Evolutionary conservation across 108 stramenopile genomes (phyloP), one percentile per base, ranked within the genome.

Genomic region (Mediolabrus comicus): DNA sequence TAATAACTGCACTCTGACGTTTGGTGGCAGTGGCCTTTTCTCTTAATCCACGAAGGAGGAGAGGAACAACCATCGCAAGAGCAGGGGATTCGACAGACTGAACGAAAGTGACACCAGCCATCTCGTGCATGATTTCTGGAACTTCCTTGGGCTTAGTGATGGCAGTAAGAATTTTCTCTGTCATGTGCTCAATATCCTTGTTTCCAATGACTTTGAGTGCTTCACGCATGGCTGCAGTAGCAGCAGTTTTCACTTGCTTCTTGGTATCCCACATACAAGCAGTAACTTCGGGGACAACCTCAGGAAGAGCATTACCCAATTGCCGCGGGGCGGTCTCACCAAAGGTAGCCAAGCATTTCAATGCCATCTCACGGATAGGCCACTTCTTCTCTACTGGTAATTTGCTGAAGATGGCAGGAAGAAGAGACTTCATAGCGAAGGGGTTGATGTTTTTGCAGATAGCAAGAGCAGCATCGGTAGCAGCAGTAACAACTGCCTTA

Each of bases 111-210:
- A 96, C 95, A 64, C 95, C 96, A 33, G 96, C 96, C 89, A 97
- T 92, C 58, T 86, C 65, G 92, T 97, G 96, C 91, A 97, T 95
- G 84, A 95, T 95, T 84, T 95, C 96, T 41, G 92, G 92, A 10
- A 97, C 96, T 69, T 96, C 92, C 87, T 96, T 94, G 28, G 96
- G 96, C 81, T 92, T 95, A 67, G 95, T 87, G 80, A 97, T 95
- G 67, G 96, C 94, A 35, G 77, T 86, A 34, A 97, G 73, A 74
- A 98, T 97, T 74, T 97, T 92, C 22, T 63, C 86, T 12, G 95
- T 96, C 97, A 98, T 97, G 88, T 97, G 97, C 81, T 98, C 98
- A 64, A 98, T 97, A 84, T 98, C 98, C 62, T 92, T 89, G 95
- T 98, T 98, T 52, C 98, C 98, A 69, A 97, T 97, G 41, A 98